Evolutionary conservation across 78 protist genomes (phyloP), one percentile per base, ranked within the genome.

Genomic region (Dictyostelium capitatum): DNA sequence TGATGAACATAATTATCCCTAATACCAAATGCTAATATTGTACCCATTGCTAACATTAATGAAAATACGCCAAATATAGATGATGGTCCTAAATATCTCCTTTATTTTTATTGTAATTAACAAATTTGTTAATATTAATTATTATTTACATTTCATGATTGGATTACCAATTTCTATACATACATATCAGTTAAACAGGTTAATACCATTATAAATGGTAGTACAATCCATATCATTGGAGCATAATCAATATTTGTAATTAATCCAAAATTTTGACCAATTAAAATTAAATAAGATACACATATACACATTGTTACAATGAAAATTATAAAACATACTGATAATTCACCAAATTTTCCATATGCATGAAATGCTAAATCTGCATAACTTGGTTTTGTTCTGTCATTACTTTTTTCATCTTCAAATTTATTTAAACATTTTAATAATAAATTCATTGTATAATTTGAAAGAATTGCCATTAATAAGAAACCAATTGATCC

Each of bases 291-390:
- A 51, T 87, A 87, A 3, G 84, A 51, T 4, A 87, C 69, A 77
- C 93, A 87, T n/a, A 87, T 87, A 28, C 74, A 17, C 93, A 87
- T 87, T 23, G 93, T 87, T 7, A 87, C 93, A 8, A 64, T 64
- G 28, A 77, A 75, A 30, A 77, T 87, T 79, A 87, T 87, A 77
- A 87, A 77, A 43, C 93, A 87, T 20, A 87, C 62, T 64, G 48
- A 19, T 19, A 87, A 32, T 43, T 87, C 93, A 30, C 84, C 93
- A 0, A 0, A 17, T 47, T 84, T 57, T 8, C 93, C 93, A 77
- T 17, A 87, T 11, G 84, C 84, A 43, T 17, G n/a, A 15, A 19
- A 19, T 1, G 85, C 93, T 4, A 87, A 19, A 77, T 87, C 93
- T 11, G 93, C 30, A 51, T 70, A 87, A 10, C 83, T 75, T 23